These are phyloP conservation scores for Epithele typhae DNA, from an alignment of 768 basidiomycete species.

Conservation along the genomic window DNA sequence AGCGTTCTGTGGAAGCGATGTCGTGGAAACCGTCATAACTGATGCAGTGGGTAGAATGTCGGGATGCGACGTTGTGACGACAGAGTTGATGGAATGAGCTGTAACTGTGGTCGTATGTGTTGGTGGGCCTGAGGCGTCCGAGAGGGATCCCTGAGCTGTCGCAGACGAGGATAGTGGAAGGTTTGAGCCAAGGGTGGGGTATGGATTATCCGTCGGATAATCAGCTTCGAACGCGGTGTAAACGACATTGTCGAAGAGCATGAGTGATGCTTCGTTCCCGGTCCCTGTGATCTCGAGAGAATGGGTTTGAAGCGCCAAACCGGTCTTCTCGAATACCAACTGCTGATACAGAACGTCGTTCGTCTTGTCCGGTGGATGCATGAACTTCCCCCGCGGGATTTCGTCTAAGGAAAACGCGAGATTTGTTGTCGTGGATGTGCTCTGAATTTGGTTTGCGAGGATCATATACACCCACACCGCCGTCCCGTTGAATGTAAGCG, in stretches of 20 bases:
- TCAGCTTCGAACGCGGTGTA: constrained; percentile 2
- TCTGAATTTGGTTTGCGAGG: constrained; percentile 1
- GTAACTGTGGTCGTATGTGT: too few species aligned
- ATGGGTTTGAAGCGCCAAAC: background rate
- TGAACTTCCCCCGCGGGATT: background rate
- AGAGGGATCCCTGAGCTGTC: too few species aligned
- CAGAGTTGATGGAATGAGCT: too few species aligned
- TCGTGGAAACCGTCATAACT: too few species aligned
- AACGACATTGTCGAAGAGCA: constrained; percentile 12
- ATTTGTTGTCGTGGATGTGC: constrained; percentile 2
- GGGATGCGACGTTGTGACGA: too few species aligned
- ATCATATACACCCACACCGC: constrained; percentile 12
- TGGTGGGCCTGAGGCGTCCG: too few species aligned
- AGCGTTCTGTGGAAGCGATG: too few species aligned
- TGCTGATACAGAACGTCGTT: constrained; percentile 4
- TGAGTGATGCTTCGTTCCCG: background rate
- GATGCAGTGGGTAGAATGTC: too few species aligned
- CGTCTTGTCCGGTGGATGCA: background rate
- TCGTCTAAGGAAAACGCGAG: constrained; percentile 11
- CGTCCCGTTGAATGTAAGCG: constrained; percentile 1
- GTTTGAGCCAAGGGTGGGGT: too few species aligned
- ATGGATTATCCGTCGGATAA: too few species aligned
- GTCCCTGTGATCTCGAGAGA: constrained; percentile 1
- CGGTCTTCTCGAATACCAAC: constrained; percentile 1
- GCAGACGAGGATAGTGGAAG: too few species aligned